These are phyloP conservation scores for Dendryphion nanum DNA, from an alignment of 2,329 filamentous ascomycete genomes.

Conservation along the genomic window DNA sequence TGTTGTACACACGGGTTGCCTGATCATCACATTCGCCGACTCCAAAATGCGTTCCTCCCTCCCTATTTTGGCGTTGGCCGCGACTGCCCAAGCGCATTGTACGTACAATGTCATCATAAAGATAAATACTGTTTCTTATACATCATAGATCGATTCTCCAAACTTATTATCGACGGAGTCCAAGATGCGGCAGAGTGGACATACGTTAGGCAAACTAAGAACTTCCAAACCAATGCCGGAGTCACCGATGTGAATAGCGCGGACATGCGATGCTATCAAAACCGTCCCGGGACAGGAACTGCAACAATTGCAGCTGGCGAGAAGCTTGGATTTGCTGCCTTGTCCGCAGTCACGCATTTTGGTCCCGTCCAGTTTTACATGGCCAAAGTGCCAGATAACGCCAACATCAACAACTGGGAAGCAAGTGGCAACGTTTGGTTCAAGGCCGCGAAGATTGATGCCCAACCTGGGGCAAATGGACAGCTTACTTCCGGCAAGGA, in stretches of 20 bases:
- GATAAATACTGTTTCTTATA: neutral
- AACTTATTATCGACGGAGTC: constrained; percentile 20
- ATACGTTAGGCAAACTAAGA: constrained; percentile 49
- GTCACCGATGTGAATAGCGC: constrained; percentile 49
- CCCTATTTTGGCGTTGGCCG: constrained; percentile 12
- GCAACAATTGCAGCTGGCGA: constrained; percentile 47
- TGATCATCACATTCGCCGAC: no score
- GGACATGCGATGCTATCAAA: constrained; percentile 54
- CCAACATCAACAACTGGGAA: constrained; percentile 27
- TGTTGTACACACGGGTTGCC: no score
- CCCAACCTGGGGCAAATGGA: constrained; percentile 12
- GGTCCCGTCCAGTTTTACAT: constrained; percentile 57
- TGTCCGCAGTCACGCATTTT: constrained; percentile 49
- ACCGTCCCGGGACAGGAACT: constrained; percentile 39
- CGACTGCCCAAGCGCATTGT: constrained; percentile 23
- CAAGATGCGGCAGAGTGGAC: constrained; percentile 44
- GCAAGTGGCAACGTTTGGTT: constrained; percentile 32
- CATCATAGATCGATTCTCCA: constrained; percentile 22
- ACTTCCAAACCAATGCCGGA: constrained; percentile 51
- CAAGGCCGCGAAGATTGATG: constrained; percentile 24
- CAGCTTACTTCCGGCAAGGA: constrained; percentile 22
- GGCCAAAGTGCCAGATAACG: constrained; percentile 45
- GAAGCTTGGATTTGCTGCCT: constrained; percentile 46
- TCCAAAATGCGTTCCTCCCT: no score
- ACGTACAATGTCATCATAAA: constrained; percentile 1